A percentile compares a stretch with the other conserved stretches of the same genome.
Evolutionary conservation across 2,329 filamentous ascomycete genomes (phyloP).

Genomic region (Calonectria henricotiae): DNA sequence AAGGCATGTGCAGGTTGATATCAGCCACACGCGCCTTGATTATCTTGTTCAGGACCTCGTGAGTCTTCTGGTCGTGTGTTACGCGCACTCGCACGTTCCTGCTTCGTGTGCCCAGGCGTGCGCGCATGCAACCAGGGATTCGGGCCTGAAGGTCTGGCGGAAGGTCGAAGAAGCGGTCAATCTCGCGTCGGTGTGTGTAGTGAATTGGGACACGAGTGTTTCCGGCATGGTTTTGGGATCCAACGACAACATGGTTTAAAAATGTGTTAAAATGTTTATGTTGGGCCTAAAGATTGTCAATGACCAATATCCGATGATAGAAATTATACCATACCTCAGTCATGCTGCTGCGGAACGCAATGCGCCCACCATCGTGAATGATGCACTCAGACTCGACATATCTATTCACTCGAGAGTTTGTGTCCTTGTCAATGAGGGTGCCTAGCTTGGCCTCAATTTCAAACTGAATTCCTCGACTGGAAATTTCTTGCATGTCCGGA

Average conservation of each 20-base stretch:
- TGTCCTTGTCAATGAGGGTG: constrained; percentile 82
- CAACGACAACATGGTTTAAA: constrained; percentile 79
- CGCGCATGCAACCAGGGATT: constrained; percentile 77
- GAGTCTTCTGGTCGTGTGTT: constrained; percentile 82
- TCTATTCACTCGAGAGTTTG: constrained; percentile 78
- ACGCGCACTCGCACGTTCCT: constrained; percentile 71
- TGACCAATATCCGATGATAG: not conserved
- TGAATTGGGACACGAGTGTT: constrained; percentile 75
- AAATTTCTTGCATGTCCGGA: constrained; percentile 76
- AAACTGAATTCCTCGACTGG: constrained; percentile 79
- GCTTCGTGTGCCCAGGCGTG: constrained; percentile 69
- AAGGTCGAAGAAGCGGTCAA: constrained; percentile 88
- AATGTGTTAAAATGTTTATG: constrained; percentile 89
- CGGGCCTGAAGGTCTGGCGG: constrained; percentile 72
- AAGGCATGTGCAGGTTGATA: constrained; percentile 88
- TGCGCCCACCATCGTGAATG: constrained; percentile 73
- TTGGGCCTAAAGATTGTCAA: constrained; percentile 72
- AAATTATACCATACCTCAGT: constrained; percentile 75
- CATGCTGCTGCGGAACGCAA: constrained; percentile 91
- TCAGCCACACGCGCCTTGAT: constrained; percentile 93
- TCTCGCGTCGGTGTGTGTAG: constrained; percentile 87
- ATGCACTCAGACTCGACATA: constrained; percentile 81
- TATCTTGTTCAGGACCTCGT: constrained; percentile 83
- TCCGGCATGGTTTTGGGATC: constrained; percentile 71
- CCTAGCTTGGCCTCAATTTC: constrained; percentile 97